Evolutionary conservation across 2,329 filamentous ascomycete species (phyloP).

Genomic region (Scleromitrula shiraiana): DNA sequence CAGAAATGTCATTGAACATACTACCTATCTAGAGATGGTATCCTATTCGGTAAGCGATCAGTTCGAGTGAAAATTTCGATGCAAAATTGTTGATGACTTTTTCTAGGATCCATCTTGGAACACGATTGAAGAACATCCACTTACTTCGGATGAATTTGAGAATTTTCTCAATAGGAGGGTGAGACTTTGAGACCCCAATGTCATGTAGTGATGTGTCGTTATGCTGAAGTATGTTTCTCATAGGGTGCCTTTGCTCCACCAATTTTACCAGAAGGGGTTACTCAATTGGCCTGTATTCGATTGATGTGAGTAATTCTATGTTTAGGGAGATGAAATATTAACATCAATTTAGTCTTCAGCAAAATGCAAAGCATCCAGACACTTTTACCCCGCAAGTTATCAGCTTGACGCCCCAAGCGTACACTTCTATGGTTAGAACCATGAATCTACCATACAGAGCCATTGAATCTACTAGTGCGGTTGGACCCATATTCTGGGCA

Average conservation of each 20-base stretch:
- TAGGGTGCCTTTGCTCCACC: slow-evolving; percentile 26
- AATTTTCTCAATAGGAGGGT: slow-evolving; percentile 28
- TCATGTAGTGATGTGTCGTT: slow-evolving; percentile 10
- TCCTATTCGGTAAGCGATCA: slow-evolving; percentile 24
- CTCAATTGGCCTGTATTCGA: slow-evolving; percentile 15
- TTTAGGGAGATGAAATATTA: background rate
- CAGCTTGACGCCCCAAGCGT: slow-evolving; percentile 42
- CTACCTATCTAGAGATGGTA: slow-evolving; percentile 28
- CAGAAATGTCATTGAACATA: slow-evolving; percentile 22
- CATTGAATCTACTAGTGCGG: slow-evolving; percentile 50
- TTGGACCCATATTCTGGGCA: slow-evolving; percentile 57
- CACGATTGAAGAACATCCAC: slow-evolving; percentile 26
- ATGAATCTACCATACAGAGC: slow-evolving; percentile 47
- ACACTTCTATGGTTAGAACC: slow-evolving; percentile 47
- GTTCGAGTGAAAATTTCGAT: too few relatives aligned
- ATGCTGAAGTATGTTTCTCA: slow-evolving; percentile 4
- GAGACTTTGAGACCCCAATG: background rate
- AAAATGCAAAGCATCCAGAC: slow-evolving; percentile 44
- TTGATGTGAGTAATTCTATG: slow-evolving; percentile 16
- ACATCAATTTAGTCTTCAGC: slow-evolving; percentile 17
- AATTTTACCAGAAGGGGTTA: slow-evolving; percentile 20
- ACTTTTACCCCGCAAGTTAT: slow-evolving; percentile 50
- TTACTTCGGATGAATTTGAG: slow-evolving; percentile 28
- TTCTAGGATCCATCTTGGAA: slow-evolving; percentile 26
- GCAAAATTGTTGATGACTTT: too few relatives aligned